A percentile compares a stretch with the other conserved stretches of the same genome.
phyloP scores from a whole-genome alignment of 768 basidiomycete genomes.

The Pholiota conissans region DNA sequence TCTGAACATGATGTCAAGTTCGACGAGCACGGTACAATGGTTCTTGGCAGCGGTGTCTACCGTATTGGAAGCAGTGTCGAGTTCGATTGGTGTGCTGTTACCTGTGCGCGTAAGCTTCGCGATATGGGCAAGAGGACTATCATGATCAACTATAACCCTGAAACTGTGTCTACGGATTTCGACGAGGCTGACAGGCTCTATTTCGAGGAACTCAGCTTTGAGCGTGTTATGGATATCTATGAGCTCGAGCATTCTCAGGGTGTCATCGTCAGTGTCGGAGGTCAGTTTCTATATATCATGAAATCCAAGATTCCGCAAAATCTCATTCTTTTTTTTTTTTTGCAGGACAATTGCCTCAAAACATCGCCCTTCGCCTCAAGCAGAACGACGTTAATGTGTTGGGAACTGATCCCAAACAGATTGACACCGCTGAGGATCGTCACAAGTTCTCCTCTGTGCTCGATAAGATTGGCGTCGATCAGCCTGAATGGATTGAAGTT shows the following conservation, averaged over 20 bases:
- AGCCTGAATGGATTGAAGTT: constrained; percentile 95
- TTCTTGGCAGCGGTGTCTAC: constrained; percentile 96
- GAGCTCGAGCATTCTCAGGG: constrained; percentile 92
- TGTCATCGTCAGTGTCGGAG: constrained; percentile 95
- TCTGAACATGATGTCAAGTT: constrained; percentile 95
- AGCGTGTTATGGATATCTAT: constrained; percentile 99
- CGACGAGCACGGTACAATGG: constrained; percentile 98
- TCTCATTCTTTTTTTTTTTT: neutral
- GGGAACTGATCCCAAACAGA: constrained; percentile 92
- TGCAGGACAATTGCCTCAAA: constrained; percentile 95
- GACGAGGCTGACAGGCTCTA: constrained; percentile 99
- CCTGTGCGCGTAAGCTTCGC: constrained; percentile 89
- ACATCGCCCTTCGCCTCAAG: constrained; percentile 96
- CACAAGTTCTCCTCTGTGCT: constrained; percentile 99
- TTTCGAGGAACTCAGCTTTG: constrained; percentile 97
- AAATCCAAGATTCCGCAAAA: neutral
- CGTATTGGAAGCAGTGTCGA: constrained; percentile 98
- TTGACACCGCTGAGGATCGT: constrained; percentile 97
- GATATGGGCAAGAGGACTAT: constrained; percentile 93
- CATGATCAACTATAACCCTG: constrained; percentile 99
- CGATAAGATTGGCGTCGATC: constrained; percentile 93
- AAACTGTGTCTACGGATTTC: constrained; percentile 99
- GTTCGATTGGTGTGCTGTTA: constrained; percentile 99
- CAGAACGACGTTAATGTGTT: constrained; percentile 88
- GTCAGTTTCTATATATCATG: constrained; percentile 41